phyloP scores from a whole-genome alignment of 495 filamentous ascomycete species.

The Annulohypoxylon maeteangense region DNA sequence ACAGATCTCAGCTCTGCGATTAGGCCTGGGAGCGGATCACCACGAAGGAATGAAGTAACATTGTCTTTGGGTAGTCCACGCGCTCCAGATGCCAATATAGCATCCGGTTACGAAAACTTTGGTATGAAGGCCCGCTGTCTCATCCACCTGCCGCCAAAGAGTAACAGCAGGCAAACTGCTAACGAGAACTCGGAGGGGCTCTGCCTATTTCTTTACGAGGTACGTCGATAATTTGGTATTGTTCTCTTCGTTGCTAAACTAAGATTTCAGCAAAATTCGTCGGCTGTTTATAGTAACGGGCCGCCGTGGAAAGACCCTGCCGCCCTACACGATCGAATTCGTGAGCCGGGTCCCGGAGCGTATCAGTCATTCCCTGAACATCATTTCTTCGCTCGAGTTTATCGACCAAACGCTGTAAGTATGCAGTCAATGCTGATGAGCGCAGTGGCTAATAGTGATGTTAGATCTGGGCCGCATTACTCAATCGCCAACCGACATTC shows the following conservation, averaged over 20 bases:
- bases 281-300: conserved; percentile 44
- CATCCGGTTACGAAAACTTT: conserved; percentile 50
- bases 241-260: background rate
- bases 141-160: conserved; percentile 47
- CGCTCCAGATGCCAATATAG: conserved; percentile 45
- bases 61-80: conserved; percentile 15
- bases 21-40: conserved; percentile 31
- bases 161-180: conserved; percentile 9
- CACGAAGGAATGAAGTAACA: conserved; percentile 31
- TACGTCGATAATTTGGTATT: conserved; percentile 23
- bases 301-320: conserved; percentile 46
- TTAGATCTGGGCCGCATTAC: conserved; percentile 56
- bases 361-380: conserved; percentile 59
- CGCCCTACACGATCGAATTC: conserved; percentile 45
- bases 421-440: background rate
- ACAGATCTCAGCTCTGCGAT: conserved; percentile 42
- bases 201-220: conserved; percentile 60
- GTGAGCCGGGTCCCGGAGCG: conserved; percentile 51
- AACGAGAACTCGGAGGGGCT: conserved; percentile 38
- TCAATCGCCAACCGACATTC: conserved; percentile 57
- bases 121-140: conserved; percentile 50
- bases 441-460: conserved; percentile 22
- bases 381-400: conserved; percentile 62
- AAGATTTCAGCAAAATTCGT: conserved; percentile 42
- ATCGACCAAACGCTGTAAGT: conserved; percentile 56